Evolutionary conservation across 495 filamentous ascomycete species (phyloP), one percentile per base, ranked within the genome.

Genomic region (Penicillium angulare): DNA sequence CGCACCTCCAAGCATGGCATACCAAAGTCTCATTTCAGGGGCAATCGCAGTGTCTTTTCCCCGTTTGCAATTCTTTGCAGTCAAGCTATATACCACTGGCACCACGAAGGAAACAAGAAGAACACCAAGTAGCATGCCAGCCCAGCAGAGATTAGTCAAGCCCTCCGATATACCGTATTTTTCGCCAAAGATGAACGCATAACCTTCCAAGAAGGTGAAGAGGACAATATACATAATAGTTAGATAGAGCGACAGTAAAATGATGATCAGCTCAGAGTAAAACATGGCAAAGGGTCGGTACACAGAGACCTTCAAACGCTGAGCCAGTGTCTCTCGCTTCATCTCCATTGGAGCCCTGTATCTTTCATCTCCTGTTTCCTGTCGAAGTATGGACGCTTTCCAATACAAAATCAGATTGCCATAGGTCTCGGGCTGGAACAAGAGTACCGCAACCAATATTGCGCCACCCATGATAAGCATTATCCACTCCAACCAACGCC

Each of bases 141-240:
- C 53, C 60, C 83, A 87, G 16, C 66, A 69, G 9, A 83, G 63
- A 21, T 76, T 79, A 0, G 76, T 79, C 3, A 75, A 53, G 0
- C 77, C 78, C 17, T 74, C 49, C 0, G 65, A 69, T 31, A 81
- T 70, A 9, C 69, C 69, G 49, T 86, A 78, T 0, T 75, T 78
- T 1, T 79, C 69, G 22, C 65, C 63, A 57, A 84, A 88, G 47
- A 87, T 77, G 61, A 76, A 80, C 4, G 72, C 71, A 57, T 84
- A 88, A 5, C 81, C 83, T 16, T 76, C 72, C 8, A 83, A 63
- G 59, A 85, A 85, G 5, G 77, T 76, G 64, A 85, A 86, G 0
- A 85, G 71, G 8, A 86, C 72, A 46, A 82, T 74, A 55, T 85
- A 86, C 10, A 86, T 65, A 2, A 85, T 59, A 0, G 77, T 73